Conservation (phyloP, 2,329 filamentous ascomycete species). For the Penicillium sp. region DNA sequence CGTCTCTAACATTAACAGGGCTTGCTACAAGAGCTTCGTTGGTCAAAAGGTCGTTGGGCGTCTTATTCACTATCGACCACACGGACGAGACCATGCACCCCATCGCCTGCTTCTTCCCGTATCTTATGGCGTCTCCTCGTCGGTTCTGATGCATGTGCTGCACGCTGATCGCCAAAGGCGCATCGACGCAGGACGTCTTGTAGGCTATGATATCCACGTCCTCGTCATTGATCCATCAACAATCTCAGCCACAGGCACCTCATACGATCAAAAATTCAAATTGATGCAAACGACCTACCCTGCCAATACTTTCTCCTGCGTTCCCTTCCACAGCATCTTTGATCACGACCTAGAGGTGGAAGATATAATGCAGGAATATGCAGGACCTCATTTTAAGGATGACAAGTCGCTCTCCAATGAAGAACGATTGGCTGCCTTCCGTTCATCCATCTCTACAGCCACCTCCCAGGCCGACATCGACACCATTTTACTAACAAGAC, state of each 20-base stretch:
- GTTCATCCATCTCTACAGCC: constrained; percentile 67
- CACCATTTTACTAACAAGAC: constrained; percentile 68
- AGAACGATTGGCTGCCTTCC: constrained; percentile 56
- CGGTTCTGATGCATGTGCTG: constrained; percentile 74
- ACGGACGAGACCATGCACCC: constrained; percentile 22
- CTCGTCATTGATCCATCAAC: constrained; percentile 46
- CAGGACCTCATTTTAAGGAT: constrained; percentile 27
- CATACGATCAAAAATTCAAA: constrained; percentile 39
- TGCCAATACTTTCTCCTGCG: constrained; percentile 62
- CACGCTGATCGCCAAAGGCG: constrained; percentile 64
- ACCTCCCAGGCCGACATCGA: constrained; percentile 76
- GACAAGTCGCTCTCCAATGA: constrained; percentile 35
- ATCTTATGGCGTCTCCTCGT: constrained; percentile 80
- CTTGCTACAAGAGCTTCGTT: constrained; percentile 79
- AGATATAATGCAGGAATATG: constrained; percentile 36
- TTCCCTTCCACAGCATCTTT: constrained; percentile 67
- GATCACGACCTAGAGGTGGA: constrained; percentile 39
- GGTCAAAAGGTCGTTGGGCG: constrained; percentile 79
- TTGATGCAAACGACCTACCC: constrained; percentile 63
- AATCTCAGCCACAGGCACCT: constrained; percentile 22
- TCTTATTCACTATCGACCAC: constrained; percentile 60
- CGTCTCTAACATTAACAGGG: constrained; percentile 45
- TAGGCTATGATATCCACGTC: constrained; percentile 65
- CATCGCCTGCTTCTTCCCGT: constrained; percentile 72
- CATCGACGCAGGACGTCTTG: constrained; percentile 50